These are phyloP conservation scores for Croton setiger DNA, from an alignment of 441 rosid genomes.

Conservation along the genomic window DNA sequence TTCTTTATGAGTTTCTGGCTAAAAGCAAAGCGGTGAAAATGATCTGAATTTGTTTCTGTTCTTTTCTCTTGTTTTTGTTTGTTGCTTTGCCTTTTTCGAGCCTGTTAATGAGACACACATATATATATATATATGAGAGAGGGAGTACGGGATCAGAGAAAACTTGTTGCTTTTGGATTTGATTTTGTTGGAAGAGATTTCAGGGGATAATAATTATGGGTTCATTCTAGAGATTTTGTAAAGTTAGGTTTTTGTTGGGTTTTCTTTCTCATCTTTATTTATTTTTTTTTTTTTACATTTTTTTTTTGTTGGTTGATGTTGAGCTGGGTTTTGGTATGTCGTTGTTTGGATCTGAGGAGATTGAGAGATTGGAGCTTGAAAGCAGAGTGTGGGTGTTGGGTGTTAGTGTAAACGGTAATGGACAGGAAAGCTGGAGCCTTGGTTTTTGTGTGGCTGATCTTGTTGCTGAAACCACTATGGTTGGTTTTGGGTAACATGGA, in stretches of 20 bases:
- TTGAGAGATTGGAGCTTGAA: slow-evolving; percentile 23
- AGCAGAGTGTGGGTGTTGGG: slow-evolving; percentile 15
- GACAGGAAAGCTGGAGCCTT: slow-evolving; percentile 33
- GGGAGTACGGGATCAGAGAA: not conserved
- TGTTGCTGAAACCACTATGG: slow-evolving; percentile 38
- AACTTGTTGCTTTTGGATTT: slow-evolving; percentile 2
- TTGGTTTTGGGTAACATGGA: slow-evolving; percentile 69
- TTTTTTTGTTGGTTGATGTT: slow-evolving; percentile 25
- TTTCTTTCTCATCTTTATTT: slow-evolving; percentile 1
- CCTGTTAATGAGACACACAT: slow-evolving; percentile 21
- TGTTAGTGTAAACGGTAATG: slow-evolving; percentile 33
- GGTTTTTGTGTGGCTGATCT: slow-evolving; percentile 44
- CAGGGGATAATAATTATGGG: slow-evolving; percentile 23
- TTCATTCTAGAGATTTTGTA: slow-evolving; percentile 10
- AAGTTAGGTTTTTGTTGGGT: slow-evolving; percentile 34
- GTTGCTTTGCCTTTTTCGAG: slow-evolving; percentile 27
- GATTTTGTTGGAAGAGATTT: slow-evolving; percentile 11
- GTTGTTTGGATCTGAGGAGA: slow-evolving; percentile 78
- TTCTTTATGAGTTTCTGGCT: slow-evolving; percentile 5
- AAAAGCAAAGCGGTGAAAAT: slow-evolving; percentile 19
- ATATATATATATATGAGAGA: not conserved
- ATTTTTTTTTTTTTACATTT: not conserved
- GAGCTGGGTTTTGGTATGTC: slow-evolving; percentile 45
- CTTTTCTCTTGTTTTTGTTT: slow-evolving; percentile 4
- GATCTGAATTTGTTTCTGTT: slow-evolving; percentile 17